These are phyloP conservation scores for Catharanthus roseus DNA, from an alignment of 257 asterid species.

Conservation along the genomic window DNA sequence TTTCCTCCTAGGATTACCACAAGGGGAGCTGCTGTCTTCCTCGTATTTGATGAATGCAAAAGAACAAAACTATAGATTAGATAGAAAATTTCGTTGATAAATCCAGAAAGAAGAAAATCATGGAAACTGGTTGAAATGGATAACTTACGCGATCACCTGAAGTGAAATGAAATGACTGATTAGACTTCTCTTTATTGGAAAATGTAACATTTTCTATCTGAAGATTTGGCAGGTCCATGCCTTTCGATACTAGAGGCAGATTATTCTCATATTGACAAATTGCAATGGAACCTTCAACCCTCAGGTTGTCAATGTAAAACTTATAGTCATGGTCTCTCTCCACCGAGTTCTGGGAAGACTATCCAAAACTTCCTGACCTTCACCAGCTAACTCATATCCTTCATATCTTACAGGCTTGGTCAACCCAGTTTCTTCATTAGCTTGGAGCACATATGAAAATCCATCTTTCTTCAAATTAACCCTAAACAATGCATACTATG, in stretches of 20 bases:
- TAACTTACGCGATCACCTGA: background rate
- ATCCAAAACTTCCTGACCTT: background rate
- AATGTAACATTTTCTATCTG: background rate
- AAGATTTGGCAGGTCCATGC: background rate
- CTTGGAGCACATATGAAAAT: background rate
- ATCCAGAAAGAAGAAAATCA: background rate
- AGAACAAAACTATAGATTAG: background rate
- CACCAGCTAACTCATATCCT: background rate
- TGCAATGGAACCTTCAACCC: background rate
- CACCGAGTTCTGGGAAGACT: background rate
- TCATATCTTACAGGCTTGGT: background rate
- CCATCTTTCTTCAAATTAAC: background rate
- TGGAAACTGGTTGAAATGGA: background rate
- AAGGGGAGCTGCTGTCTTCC: background rate
- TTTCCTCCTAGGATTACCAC: background rate
- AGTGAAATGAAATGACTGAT: background rate
- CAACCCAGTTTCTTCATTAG: constrained; percentile 4
- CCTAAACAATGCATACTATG: background rate
- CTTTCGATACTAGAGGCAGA: no score
- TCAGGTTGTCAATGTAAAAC: background rate
- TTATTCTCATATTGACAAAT: background rate
- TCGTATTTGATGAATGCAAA: background rate
- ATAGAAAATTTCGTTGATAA: background rate
- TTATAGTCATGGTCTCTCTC: background rate
- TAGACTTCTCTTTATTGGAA: background rate